phyloP scores from a whole-genome alignment of 2,329 filamentous ascomycete species.

The Fusarium clavum region DNA sequence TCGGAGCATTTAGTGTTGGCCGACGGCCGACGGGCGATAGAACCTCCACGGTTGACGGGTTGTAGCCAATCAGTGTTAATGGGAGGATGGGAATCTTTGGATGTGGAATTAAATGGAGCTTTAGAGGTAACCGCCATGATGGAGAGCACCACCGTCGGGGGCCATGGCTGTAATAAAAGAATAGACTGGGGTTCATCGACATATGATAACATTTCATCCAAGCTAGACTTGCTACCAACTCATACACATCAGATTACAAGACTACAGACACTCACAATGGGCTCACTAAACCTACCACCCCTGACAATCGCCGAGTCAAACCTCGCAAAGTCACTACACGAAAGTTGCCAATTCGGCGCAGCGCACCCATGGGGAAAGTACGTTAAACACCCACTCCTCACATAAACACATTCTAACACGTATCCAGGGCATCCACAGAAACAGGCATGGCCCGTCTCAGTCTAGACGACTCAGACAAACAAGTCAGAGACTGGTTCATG shows the following conservation, averaged over 20 bases:
- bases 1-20: not conserved
- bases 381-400: fast-evolving
- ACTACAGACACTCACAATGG: not conserved
- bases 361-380: slow-evolving; percentile 13
- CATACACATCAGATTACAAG: not conserved
- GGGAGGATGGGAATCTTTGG: not conserved
- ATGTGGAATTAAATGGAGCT: not conserved
- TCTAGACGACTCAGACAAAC: slow-evolving; percentile 12
- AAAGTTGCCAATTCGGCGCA: slow-evolving; percentile 14
- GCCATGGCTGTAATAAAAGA: not conserved
- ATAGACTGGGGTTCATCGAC: not conserved
- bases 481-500: slow-evolving; percentile 19
- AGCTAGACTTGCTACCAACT: not conserved
- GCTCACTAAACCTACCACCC: not conserved
- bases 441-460: slow-evolving; percentile 9
- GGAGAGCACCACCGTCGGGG: not conserved
- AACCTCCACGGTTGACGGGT: not conserved
- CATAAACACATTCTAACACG: too few relatives aligned
- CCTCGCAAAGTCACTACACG: slow-evolving; percentile 8
- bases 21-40: slow-evolving; percentile 10
- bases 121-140: too few relatives aligned
- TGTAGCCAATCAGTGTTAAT: not conserved
- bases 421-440: not conserved
- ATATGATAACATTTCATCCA: not conserved
- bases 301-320: not conserved